Base-by-base conservation (phyloP, 179 eudicot genomes). In the Carnegiea gigantea region DNA sequence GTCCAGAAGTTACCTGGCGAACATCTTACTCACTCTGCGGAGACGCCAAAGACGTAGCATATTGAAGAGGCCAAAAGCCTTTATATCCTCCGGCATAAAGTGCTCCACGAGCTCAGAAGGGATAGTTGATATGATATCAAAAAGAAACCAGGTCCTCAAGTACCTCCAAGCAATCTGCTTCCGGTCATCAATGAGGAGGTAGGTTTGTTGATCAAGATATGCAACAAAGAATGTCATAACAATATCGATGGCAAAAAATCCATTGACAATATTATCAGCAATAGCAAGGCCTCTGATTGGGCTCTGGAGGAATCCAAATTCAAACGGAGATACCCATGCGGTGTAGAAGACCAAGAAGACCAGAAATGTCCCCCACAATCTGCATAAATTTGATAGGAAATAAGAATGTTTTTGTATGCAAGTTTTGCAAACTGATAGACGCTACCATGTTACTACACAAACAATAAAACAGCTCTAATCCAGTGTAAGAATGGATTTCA, bases 41-140 rank as follows among this genome's bases (percentile, higher is more conserved):
- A 93, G 87, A 79, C 98, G 96, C 98, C 98, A 93, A 44, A 93
- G 90, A 44, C 97, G 92, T 26, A 93, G 90, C 92, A 93, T 85
- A 78, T 85, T 92, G 85, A 93, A 89, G 46, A 86, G 84, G 53
- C 94, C 94, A 88, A 89, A 92, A 15, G 82, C 75, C 79, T 76
- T 79, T 11, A 90, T 46, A 77, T 60, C 64, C 18, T 51, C 7
- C 26, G 97, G 91, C 43, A 91, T 80, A 71, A 90, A 71, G 14
- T 38, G 79, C 77, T 77, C 83, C 3, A 83, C 89, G 51, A 92
- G 78, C 81, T 92, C 96, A 36, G 90, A 86, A 75, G 98, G 98
- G 44, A 85, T 72, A 20, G 94, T 88, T 57, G 98, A 88, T 60
- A 93, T 82, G 60, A 91, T 79, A 79, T 93, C 98, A 57, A 93